A percentile compares a stretch with the other conserved stretches of the same genome.
These are phyloP conservation scores for Backusella psychrophila DNA, from an alignment of 192 early-diverging fungal species.

Conservation along the genomic window DNA sequence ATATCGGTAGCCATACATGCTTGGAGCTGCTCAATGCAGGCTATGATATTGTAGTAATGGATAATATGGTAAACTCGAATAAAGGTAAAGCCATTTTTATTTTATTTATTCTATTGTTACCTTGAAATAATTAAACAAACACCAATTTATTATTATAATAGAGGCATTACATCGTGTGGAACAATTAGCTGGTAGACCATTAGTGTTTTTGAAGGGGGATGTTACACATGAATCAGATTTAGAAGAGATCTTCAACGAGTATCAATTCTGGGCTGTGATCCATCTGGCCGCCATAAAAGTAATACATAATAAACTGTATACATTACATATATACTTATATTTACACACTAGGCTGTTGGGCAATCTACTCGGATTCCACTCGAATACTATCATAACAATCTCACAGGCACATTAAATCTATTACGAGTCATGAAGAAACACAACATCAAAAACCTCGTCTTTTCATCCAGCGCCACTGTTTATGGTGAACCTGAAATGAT, in stretches of 20 bases:
- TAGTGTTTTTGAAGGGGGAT: slow-evolving; percentile 78
- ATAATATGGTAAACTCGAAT: slow-evolving; percentile 84
- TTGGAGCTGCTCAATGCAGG: slow-evolving; percentile 71
- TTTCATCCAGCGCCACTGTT: slow-evolving; percentile 92
- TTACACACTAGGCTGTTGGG: slow-evolving; percentile 58
- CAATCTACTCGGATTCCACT: slow-evolving; percentile 80
- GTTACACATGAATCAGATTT: slow-evolving; percentile 69
- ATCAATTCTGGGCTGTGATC: slow-evolving; percentile 67
- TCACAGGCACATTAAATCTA: slow-evolving; percentile 83
- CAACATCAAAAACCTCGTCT: slow-evolving; percentile 86
- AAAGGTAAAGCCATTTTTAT: slow-evolving; percentile 9
- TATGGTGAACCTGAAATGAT: slow-evolving; percentile 76
- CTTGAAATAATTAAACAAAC: too few relatives aligned
- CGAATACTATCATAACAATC: slow-evolving; percentile 92
- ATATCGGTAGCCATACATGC: slow-evolving; percentile 94
- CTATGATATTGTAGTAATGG: slow-evolving; percentile 87
- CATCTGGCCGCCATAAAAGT: slow-evolving; percentile 87
- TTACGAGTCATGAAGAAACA: slow-evolving; percentile 81
- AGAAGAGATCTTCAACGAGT: slow-evolving; percentile 67
- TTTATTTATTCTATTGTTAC: too few relatives aligned
- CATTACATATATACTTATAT: too few relatives aligned
- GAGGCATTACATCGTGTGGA: slow-evolving; percentile 67
- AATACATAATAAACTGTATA: not conserved
- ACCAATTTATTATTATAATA: slow-evolving; percentile 9
- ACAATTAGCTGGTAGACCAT: slow-evolving; percentile 51